phyloP scores from a whole-genome alignment of 352 stramenopile genomes.

The Phytophthora melonis region DNA sequence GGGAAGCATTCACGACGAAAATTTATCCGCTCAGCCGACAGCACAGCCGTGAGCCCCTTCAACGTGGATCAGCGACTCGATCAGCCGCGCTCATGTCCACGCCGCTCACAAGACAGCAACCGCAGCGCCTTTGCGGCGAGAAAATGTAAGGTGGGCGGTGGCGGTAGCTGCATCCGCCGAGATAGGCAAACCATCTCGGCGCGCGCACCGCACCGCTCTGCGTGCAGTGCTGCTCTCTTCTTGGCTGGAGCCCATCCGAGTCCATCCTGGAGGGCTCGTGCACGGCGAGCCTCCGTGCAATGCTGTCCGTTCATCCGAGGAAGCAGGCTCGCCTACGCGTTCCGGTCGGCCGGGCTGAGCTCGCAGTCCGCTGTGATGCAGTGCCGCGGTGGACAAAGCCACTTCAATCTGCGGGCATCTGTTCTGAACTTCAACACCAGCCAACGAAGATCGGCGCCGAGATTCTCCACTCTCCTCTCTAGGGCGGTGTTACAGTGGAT shows the following conservation, averaged over 20 bases:
- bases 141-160: constrained; percentile 32
- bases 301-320: constrained; percentile 9
- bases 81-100: constrained; percentile 12
- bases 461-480: no score
- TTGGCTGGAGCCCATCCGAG: constrained; percentile 11
- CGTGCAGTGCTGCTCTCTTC: neutral
- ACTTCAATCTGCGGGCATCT: constrained; percentile 30
- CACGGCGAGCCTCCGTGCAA: neutral
- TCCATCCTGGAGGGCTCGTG: neutral
- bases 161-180: constrained; percentile 9
- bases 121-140: constrained; percentile 21
- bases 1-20: constrained; percentile 20
- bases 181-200: constrained; percentile 27
- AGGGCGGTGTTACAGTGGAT: neutral
- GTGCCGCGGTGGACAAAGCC: constrained; percentile 6
- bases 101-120: neutral
- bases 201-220: constrained; percentile 4
- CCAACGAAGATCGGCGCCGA: constrained; percentile 22
- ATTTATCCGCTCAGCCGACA: constrained; percentile 16
- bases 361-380: neutral
- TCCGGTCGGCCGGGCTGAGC: constrained; percentile 9
- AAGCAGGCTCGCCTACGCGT: constrained; percentile 1
- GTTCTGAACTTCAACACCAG: constrained; percentile 31
- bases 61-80: constrained; percentile 5
- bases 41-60: constrained; percentile 6